Conservation (phyloP, 257 asterid species). For the Gentiana straminea region DNA sequence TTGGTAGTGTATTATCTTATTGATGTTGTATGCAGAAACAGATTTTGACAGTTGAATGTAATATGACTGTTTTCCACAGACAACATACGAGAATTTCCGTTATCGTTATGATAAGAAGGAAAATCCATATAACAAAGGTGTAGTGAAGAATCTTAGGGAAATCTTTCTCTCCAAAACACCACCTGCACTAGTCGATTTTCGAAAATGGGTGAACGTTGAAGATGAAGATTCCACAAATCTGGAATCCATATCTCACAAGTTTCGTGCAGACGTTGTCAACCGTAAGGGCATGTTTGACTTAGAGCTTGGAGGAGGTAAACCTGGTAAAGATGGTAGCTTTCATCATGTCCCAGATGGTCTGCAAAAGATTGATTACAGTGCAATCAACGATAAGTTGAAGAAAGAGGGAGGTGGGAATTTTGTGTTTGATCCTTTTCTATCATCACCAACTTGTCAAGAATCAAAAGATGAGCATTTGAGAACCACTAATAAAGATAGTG, state of each 20-base stretch:
- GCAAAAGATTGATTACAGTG: conserved; percentile 43
- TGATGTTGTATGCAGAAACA: background rate
- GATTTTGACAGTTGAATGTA: background rate
- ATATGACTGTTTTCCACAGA: conserved; percentile 32
- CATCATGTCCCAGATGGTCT: conserved; percentile 25
- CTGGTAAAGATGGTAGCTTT: conserved; percentile 33
- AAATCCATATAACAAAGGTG: conserved; percentile 60
- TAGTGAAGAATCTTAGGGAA: conserved; percentile 49
- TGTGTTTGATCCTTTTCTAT: conserved; percentile 23
- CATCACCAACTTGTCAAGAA: conserved; percentile 18
- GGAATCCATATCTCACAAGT: conserved; percentile 34
- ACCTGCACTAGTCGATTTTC: conserved; percentile 51
- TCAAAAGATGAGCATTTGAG: conserved; percentile 11
- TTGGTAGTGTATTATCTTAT: background rate
- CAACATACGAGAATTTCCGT: conserved; percentile 81
- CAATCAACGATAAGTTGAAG: conserved; percentile 40
- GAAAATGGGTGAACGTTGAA: conserved; percentile 49
- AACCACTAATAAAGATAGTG: conserved; percentile 7
- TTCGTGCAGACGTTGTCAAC: conserved; percentile 30
- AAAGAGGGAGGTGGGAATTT: conserved; percentile 28
- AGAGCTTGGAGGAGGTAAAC: conserved; percentile 41
- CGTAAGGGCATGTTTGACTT: conserved; percentile 44
- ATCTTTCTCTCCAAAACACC: conserved; percentile 37
- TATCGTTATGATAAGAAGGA: conserved; percentile 76
- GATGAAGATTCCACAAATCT: conserved; percentile 31